Conservation (phyloP, 2,329 filamentous ascomycete species). For the Fusarium burgessii region DNA sequence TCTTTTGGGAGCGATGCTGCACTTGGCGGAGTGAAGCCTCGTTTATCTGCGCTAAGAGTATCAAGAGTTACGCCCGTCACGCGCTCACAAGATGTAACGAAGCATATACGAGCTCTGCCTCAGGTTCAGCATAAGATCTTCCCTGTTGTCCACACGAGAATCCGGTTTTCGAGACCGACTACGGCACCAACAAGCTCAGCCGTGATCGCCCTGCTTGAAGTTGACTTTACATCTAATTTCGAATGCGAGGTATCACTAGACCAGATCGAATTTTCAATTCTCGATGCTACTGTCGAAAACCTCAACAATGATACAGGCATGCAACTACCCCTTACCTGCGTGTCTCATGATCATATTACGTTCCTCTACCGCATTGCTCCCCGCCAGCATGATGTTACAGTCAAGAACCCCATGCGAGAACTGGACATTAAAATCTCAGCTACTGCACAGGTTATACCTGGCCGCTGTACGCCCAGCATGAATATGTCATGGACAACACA, state of each 20-base stretch:
- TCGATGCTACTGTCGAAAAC: constrained; percentile 69
- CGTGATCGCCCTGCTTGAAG: constrained; percentile 76
- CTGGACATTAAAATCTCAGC: constrained; percentile 72
- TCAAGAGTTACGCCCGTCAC: constrained; percentile 78
- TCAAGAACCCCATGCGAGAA: constrained; percentile 62
- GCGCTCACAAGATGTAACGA: constrained; percentile 69
- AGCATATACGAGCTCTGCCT: constrained; percentile 73
- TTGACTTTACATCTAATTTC: constrained; percentile 79
- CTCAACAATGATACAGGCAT: constrained; percentile 64
- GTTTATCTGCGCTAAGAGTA: constrained; percentile 78
- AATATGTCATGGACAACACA: constrained; percentile 75
- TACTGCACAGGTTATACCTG: constrained; percentile 66
- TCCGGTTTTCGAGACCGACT: constrained; percentile 76
- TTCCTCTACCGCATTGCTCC: constrained; percentile 77
- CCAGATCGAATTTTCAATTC: constrained; percentile 67
- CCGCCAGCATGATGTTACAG: constrained; percentile 58
- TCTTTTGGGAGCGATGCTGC: constrained; percentile 76
- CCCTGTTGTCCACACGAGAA: constrained; percentile 77
- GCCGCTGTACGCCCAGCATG: constrained; percentile 70
- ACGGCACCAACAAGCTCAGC: constrained; percentile 68
- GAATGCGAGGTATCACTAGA: constrained; percentile 74
- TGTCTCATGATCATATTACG: constrained; percentile 79
- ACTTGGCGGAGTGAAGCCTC: constrained; percentile 71
- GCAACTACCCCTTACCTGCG: constrained; percentile 69
- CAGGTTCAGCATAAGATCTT: constrained; percentile 72